Base-by-base conservation (phyloP, 139 green algal genomes). In the Klebsormidium nitens region DNA sequence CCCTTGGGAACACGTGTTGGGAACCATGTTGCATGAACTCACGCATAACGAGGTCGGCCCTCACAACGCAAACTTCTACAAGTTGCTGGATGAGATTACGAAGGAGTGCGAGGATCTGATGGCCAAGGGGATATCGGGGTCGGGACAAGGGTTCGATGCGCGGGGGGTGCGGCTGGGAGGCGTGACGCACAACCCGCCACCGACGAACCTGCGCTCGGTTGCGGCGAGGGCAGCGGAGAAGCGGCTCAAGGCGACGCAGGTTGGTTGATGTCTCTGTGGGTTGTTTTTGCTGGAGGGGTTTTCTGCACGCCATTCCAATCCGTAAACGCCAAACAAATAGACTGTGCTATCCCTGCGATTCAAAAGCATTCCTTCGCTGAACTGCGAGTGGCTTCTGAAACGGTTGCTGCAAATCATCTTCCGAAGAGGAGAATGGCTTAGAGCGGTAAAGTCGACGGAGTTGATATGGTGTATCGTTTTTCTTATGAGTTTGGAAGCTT, bases 11-110 rank as follows among this genome's bases (percentile, higher is more conserved):
- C 60, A 81, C 47, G 36, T 96, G 4, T 65, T 96, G 36, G 85
- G 81, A 14, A 96, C 89, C 5, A 93, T 96, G 89, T 83, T 96
- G 42, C 91, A 96, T 65, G 90, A 96, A 74, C 78, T 95, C 35
- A 70, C 67, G 2, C 89, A 95, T 78, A 95, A 88, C 65, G 65
- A 85, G 8, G 46, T 70, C 19, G 80, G 86, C 2, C 81, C 87
- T 2, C 83, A 90, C 63, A 76, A 91, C 80, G 74, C 38, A 39
- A 37, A 64, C 8, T 96, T 96, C 50, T 96, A 95, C 83, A 92
- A 91, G 66, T 73, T 96, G 28, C 79, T 96, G 8, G 90, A 96
- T 36, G 86, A 96, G 69, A 67, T 95, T 31, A 92, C 66, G 31
- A 67, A 78, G 66, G 89, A 96, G 77, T 90, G 84, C 48, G 91